A percentile compares a stretch with the other conserved stretches of the same genome.
Evolutionary conservation across 2,329 filamentous ascomycete genomes (phyloP).

Genomic region (Neocucurbitaria cava): DNA sequence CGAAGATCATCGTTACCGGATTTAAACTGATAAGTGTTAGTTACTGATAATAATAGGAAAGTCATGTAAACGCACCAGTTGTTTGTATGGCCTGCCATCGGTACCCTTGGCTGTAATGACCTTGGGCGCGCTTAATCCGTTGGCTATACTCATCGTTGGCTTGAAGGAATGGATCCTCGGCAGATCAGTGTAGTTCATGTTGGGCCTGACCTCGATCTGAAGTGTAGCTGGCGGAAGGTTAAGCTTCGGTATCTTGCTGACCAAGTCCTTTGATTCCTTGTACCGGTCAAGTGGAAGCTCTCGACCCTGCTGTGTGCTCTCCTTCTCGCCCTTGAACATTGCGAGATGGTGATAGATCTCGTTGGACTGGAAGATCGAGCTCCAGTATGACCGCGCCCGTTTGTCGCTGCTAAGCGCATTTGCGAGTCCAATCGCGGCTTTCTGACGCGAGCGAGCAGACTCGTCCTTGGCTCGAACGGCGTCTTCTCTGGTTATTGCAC

Average conservation of each 20-base stretch:
- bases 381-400: constrained; percentile 67
- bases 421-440: constrained; percentile 74
- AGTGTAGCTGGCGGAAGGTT: constrained; percentile 88
- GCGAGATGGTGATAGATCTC: constrained; percentile 70
- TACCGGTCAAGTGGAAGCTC: constrained; percentile 71
- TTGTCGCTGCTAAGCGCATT: constrained; percentile 64
- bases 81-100: constrained; percentile 82
- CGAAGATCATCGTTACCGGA: constrained; percentile 94
- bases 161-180: constrained; percentile 78
- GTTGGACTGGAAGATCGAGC: constrained; percentile 75
- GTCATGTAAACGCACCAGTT: constrained; percentile 65
- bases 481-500: constrained; percentile 62
- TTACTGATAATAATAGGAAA: neutral
- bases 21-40: constrained; percentile 69
- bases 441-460: constrained; percentile 74
- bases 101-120: constrained; percentile 83
- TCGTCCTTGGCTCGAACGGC: constrained; percentile 71
- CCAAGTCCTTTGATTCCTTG: constrained; percentile 66
- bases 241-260: constrained; percentile 68
- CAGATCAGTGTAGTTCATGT: constrained; percentile 77
- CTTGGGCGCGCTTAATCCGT: constrained; percentile 91
- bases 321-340: constrained; percentile 67
- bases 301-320: constrained; percentile 69
- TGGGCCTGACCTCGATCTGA: constrained; percentile 75
- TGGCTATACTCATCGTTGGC: constrained; percentile 81